Evolutionary conservation across 768 basidiomycete genomes (phyloP).

Genomic region (Boletus reticulatus): DNA sequence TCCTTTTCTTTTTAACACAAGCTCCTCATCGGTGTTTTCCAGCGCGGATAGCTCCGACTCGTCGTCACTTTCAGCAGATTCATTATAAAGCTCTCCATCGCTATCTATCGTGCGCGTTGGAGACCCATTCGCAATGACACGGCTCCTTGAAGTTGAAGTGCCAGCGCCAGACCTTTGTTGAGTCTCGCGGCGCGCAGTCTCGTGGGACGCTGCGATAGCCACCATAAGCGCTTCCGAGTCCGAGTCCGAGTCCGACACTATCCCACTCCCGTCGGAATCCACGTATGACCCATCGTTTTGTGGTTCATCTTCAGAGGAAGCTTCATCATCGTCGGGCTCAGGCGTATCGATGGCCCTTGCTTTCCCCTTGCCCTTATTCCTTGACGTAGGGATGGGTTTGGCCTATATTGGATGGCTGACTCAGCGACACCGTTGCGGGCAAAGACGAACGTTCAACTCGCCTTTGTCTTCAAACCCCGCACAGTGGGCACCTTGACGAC

Average conservation of each 20-base stretch:
- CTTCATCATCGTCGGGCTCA: constrained; percentile 30
- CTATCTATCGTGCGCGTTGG: not conserved
- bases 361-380: constrained; percentile 27
- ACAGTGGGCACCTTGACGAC: constrained; percentile 16
- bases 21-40: constrained; percentile 16
- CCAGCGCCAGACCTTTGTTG: constrained; percentile 32
- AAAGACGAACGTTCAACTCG: constrained; percentile 9
- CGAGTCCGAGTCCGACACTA: constrained; percentile 36
- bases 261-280: constrained; percentile 51
- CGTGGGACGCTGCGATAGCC: constrained; percentile 56
- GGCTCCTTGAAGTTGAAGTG: constrained; percentile 35
- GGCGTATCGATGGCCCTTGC: constrained; percentile 25
- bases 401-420: constrained; percentile 11
- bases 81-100: constrained; percentile 9
- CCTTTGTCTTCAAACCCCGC: constrained; percentile 23
- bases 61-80: constrained; percentile 1
- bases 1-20: constrained; percentile 31
- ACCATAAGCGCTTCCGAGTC: constrained; percentile 48
- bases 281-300: constrained; percentile 42
- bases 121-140: constrained; percentile 38
- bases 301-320: constrained; percentile 35
- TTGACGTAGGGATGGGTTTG: not conserved
- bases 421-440: constrained; percentile 15
- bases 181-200: constrained; percentile 31
- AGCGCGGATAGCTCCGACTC: constrained; percentile 8